These are phyloP conservation scores for Fistulinella prunicolor DNA, from an alignment of 768 basidiomycete species.

Conservation along the genomic window DNA sequence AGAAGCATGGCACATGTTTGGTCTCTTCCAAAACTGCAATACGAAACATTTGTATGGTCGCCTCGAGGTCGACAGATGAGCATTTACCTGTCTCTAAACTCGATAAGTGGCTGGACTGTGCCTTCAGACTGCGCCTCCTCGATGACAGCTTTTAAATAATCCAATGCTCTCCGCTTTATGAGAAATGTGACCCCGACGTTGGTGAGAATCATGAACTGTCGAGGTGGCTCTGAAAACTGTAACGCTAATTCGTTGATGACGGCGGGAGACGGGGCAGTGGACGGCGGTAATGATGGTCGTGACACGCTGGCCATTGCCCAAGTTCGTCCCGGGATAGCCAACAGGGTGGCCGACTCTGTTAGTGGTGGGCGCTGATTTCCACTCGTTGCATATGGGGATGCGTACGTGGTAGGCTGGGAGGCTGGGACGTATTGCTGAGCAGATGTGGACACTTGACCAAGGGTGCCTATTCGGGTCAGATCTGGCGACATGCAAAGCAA, in stretches of 20 bases:
- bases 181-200: conserved; percentile 84
- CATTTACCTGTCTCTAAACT: conserved; percentile 74
- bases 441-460: conserved; percentile 60
- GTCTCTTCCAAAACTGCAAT: conserved; percentile 78
- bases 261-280: conserved; percentile 45
- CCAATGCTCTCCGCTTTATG: conserved; percentile 77
- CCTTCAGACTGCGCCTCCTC: conserved; percentile 79
- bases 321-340: conserved; percentile 79
- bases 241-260: conserved; percentile 77
- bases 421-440: conserved; percentile 33
- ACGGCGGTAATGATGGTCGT: conserved; percentile 32
- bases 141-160: conserved; percentile 77
- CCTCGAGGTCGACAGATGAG: not conserved
- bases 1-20: conserved; percentile 92
- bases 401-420: conserved; percentile 39
- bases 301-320: conserved; percentile 75
- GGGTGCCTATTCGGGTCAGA: conserved; percentile 63
- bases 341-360: conserved; percentile 71
- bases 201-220: conserved; percentile 84
- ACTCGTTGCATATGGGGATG: conserved; percentile 39
- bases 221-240: conserved; percentile 71
- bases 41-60: conserved; percentile 3
- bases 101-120: conserved; percentile 73
- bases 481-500: conserved; percentile 75
- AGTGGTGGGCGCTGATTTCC: conserved; percentile 57